Evolutionary conservation across 176 grass and related monocot species (phyloP), one percentile per base, ranked within the genome.

Genomic region (Juncus effusus): DNA sequence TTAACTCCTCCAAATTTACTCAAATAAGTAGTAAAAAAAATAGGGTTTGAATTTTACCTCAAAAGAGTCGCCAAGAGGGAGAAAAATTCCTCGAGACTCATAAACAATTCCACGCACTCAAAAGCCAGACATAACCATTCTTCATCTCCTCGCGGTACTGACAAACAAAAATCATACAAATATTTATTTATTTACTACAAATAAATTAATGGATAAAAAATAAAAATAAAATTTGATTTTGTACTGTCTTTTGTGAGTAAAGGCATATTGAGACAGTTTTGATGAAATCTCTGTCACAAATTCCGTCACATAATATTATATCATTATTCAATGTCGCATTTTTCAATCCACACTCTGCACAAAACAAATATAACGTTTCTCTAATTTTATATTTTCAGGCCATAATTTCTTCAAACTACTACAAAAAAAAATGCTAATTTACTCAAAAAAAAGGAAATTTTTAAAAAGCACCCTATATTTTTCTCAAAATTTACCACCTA

Each of bases 301-400:
- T 73, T 69, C 94, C 94, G 78, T 99, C 94, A 76, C 94, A 99
- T 74, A 99, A 85, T 79, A 99, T 80, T 44, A 99, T 99, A 70
- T 99, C 94, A 53, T 99, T 99, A 75, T 90, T 81, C 59, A 76
- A 64, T 44, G 85, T 82, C 69, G 64, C 69, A 73, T 86, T 79
- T 78, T 89, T 93, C 68, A 84, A 87, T 63, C 61, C 75, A 82
- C 94, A 99, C 60, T 82, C 66, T 10, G 94, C 83, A 90, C 94
- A 99, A 75, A 89, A 93, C 38, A 99, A 80, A 56, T 81, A n/a
- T 73, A 73, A 87, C 70, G 79, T 68, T 39, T 93, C 94, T 73
- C 94, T 76, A n/a, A 99, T 86, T 86, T 79, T 86, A 69, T 86
- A 73, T 76, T 99, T 71, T 99, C 83, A 54, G 95, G 89, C 81